Base-by-base conservation (phyloP, 768 basidiomycete species). In the Candolleomyces aberdarensis region DNA sequence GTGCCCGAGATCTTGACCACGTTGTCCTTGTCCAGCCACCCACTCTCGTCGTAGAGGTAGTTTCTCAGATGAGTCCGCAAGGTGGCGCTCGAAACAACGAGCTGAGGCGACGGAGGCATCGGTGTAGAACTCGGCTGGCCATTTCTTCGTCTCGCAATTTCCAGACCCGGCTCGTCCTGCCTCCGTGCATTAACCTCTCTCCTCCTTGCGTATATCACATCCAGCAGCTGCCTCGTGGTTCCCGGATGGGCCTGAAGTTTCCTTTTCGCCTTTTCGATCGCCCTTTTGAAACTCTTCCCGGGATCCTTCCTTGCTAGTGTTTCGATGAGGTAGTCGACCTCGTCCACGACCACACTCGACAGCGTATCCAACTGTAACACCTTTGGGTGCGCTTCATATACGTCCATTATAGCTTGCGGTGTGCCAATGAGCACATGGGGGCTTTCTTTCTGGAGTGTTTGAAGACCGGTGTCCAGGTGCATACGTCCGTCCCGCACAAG, bases 401-500 rank as follows among this genome's bases (percentile, higher is more conserved):
- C 75, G 52, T 89, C 89, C 65, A 84, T 67, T 5, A 89, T 63
- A 5, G 87, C 88, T 62, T 87, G 84, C 6, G 90, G 89, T 1
- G 91, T 92, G 44, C 80, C 83, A 58, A 92, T 85, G 56, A 91
- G 78, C 60, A 92, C 82, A 66, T 84, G 85, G 0, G 91, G 90
- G 3, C 82, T 79, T 8, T 73, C 71, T 46, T 74, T 67, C 22
- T 73, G 74, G 43, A 85, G 72, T 52, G 61, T 63, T 41, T 69
- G 67, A 29, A 83, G 67, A 56, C 79, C 79, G 22, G 71, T 67
- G n/a, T 74, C 68, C 8, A 83, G 71, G 59, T 80, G 75, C 14
- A 65, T 66, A 29, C 65, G 63, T n/a, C 76, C 71, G 54, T 83
- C 84, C 26, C 89, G 85, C 40, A 86, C 80, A 31, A 92, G 72